These are phyloP conservation scores for Solanum pinnatisectum DNA, from an alignment of 257 asterid species.

Conservation along the genomic window DNA sequence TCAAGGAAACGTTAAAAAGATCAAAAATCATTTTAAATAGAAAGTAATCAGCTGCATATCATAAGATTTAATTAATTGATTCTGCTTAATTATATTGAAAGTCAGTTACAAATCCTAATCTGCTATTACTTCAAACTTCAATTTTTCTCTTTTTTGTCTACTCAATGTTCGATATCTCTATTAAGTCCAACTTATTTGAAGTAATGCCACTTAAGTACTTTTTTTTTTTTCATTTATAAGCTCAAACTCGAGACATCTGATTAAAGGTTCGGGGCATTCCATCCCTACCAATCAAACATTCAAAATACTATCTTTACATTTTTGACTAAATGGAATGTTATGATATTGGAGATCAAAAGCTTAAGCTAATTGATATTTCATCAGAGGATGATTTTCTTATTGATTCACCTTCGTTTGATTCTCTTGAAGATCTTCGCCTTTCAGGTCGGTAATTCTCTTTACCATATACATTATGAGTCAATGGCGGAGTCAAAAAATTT, in stretches of 20 bases:
- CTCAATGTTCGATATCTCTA: background rate
- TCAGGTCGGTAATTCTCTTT: slow-evolving; percentile 18
- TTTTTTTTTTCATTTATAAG: background rate
- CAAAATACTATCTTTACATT: background rate
- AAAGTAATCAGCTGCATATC: background rate
- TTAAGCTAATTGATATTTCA: slow-evolving; percentile 45
- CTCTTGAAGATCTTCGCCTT: slow-evolving; percentile 30
- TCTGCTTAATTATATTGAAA: background rate
- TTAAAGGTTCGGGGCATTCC: background rate
- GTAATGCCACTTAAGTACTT: background rate
- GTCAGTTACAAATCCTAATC: background rate
- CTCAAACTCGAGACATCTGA: background rate
- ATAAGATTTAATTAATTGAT: background rate
- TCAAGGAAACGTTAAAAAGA: background rate
- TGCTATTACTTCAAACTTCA: background rate
- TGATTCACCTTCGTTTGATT: slow-evolving; percentile 24
- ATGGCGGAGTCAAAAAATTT: background rate
- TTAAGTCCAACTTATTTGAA: background rate
- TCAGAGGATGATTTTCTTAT: slow-evolving; percentile 45
- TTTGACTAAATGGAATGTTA: background rate
- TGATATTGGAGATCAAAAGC: slow-evolving; percentile 26
- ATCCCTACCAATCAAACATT: background rate
- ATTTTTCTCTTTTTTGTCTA: background rate
- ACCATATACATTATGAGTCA: background rate
- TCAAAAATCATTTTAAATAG: background rate